These are phyloP conservation scores for Fusarium proliferatum DNA, from an alignment of 2,329 filamentous ascomycete genomes.

Conservation along the genomic window DNA sequence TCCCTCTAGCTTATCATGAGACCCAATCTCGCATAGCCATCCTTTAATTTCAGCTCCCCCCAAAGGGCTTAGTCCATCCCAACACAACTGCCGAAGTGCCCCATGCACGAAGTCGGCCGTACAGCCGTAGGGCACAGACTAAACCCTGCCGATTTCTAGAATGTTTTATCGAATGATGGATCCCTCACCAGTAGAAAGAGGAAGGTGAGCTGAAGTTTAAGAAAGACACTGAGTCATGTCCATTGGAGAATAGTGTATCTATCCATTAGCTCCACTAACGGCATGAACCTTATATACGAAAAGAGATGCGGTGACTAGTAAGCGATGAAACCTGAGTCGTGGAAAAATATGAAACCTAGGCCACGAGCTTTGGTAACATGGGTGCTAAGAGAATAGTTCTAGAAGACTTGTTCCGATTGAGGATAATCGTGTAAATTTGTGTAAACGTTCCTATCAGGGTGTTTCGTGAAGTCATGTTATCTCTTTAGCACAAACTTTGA, in stretches of 20 bases:
- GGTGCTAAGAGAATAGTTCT: neutral
- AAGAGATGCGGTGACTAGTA: neutral
- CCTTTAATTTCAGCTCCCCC: neutral
- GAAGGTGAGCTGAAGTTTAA: neutral
- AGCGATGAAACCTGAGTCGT: neutral
- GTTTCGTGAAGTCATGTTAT: neutral
- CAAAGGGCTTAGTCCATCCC: neutral
- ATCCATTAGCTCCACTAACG: neutral
- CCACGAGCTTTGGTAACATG: too few species aligned
- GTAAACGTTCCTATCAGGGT: neutral
- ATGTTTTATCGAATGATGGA: neutral
- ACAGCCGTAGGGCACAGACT: neutral
- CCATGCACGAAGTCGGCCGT: neutral
- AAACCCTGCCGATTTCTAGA: neutral
- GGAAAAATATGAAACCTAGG: neutral
- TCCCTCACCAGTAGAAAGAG: neutral
- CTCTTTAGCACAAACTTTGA: neutral
- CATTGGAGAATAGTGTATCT: neutral
- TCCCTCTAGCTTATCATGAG: neutral
- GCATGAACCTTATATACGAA: neutral
- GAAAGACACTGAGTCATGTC: too few species aligned
- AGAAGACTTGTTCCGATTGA: neutral
- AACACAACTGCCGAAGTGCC: neutral
- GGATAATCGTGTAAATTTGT: neutral
- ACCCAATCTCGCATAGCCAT: neutral